A percentile compares a stretch with the other conserved stretches of the same genome.
phyloP scores from a whole-genome alignment of 2,329 filamentous ascomycete genomes.

The Claviceps monticola region DNA sequence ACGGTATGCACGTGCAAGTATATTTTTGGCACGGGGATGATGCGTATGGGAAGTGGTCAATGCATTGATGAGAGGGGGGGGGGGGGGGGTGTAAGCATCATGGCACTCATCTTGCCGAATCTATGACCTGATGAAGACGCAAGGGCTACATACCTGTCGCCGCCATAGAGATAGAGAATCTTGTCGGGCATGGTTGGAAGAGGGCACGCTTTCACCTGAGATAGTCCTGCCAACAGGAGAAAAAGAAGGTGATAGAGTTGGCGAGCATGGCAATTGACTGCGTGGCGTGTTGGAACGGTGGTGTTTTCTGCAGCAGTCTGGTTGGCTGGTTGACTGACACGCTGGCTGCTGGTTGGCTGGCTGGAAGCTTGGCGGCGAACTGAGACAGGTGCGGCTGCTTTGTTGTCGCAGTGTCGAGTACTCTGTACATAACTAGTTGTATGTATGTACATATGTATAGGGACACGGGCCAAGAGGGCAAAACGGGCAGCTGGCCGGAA shows the following conservation, averaged over 20 bases:
- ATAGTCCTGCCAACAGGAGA: background rate
- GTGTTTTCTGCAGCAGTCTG: background rate
- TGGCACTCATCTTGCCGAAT: background rate
- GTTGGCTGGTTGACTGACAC: background rate
- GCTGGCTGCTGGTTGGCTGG: too few species aligned
- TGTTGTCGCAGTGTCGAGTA: too few species aligned
- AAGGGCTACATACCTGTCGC: slow-evolving; percentile 19
- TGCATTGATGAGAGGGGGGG: background rate
- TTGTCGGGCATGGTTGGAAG: slow-evolving; percentile 8
- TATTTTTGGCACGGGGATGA: background rate
- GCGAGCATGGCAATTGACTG: background rate
- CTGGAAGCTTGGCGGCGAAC: too few species aligned
- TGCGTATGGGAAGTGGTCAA: background rate
- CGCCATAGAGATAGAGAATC: slow-evolving; percentile 26
- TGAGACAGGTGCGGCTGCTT: too few species aligned
- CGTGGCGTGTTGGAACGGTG: background rate
- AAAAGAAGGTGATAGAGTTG: background rate
- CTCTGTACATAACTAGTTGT: too few species aligned
- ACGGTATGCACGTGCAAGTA: background rate
- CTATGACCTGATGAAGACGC: background rate
- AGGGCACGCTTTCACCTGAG: background rate
- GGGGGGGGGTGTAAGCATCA: background rate
- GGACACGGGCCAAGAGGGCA: too few species aligned
- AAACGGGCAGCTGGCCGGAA: too few species aligned
- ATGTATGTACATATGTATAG: too few species aligned